phyloP scores from a whole-genome alignment of 2,329 filamentous ascomycete species.

The Venturia carpophila region DNA sequence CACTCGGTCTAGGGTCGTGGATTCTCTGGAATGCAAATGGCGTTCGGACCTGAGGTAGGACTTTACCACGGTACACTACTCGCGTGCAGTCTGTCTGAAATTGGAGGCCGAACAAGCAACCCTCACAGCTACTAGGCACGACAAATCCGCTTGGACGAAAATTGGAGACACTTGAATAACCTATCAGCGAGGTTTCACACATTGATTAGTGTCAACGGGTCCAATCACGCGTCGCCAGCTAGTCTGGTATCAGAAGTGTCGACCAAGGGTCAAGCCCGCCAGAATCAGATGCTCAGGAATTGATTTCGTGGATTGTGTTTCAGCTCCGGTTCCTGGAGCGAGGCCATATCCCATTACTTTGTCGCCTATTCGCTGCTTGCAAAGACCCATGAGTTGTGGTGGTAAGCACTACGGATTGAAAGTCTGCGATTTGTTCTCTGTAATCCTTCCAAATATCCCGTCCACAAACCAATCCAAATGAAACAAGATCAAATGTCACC shows the following conservation, averaged over 20 bases:
- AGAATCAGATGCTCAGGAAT: background rate
- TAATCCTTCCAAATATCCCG: background rate
- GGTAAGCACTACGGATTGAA: background rate
- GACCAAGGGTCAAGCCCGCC: background rate
- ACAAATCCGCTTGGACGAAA: background rate
- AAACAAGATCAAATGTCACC: background rate
- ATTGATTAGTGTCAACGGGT: background rate
- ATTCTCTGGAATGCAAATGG: constrained; percentile 7
- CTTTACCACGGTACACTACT: background rate
- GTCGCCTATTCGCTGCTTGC: background rate
- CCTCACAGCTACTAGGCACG: background rate
- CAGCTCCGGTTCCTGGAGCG: background rate
- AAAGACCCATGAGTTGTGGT: background rate
- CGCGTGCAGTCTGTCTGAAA: background rate
- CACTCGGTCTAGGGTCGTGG: background rate
- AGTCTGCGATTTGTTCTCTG: constrained; percentile 1
- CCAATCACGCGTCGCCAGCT: constrained; percentile 11
- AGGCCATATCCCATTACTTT: background rate
- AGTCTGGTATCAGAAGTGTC: background rate
- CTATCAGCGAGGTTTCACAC: background rate
- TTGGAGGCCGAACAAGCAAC: background rate
- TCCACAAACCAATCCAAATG: constrained; percentile 5
- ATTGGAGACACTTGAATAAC: constrained; percentile 4
- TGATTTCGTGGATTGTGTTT: background rate
- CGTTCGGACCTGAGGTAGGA: too few relatives aligned